phyloP scores from a whole-genome alignment of 805 yeast genomes.

The Saccharomyces kudriavzevii region DNA sequence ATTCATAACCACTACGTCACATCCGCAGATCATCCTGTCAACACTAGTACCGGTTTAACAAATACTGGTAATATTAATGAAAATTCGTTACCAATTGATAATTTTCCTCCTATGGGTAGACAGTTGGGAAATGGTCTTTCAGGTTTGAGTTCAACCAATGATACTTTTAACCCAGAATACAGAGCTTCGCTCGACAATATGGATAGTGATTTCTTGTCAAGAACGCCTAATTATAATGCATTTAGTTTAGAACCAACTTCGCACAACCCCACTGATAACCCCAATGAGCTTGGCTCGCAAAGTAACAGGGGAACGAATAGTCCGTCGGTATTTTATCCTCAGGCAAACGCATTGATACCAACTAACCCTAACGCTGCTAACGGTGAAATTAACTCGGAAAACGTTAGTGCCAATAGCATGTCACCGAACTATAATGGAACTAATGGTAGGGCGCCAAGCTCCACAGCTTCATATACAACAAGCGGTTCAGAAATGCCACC shows the following conservation, averaged over 20 bases:
- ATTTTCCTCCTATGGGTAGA: not conserved
- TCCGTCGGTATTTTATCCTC: not conserved
- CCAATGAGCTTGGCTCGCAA: not conserved
- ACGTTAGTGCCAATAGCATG: not conserved
- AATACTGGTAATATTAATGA: not conserved
- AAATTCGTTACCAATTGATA: not conserved
- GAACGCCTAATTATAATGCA: slow-evolving; percentile 15
- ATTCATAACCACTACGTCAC: slow-evolving; percentile 63
- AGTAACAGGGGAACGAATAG: slow-evolving; percentile 1
- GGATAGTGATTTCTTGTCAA: slow-evolving; percentile 16
- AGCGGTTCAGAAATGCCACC: slow-evolving; percentile 19
- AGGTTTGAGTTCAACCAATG: not conserved
- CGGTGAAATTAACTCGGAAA: not conserved
- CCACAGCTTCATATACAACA: slow-evolving; percentile 16
- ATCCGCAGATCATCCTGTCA: not conserved
- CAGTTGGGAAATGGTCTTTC: not conserved
- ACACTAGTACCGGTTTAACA: not conserved
- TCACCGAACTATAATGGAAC: not conserved
- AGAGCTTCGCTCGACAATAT: slow-evolving; percentile 1
- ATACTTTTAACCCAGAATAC: slow-evolving; percentile 4
- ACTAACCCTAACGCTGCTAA: not conserved
- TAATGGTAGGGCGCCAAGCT: slow-evolving; percentile 7
- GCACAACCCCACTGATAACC: not conserved
- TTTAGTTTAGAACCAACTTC: slow-evolving; percentile 16
- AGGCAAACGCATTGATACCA: not conserved